Conservation (phyloP, 306 rosid genomes). For the Vigna angularis region DNA sequence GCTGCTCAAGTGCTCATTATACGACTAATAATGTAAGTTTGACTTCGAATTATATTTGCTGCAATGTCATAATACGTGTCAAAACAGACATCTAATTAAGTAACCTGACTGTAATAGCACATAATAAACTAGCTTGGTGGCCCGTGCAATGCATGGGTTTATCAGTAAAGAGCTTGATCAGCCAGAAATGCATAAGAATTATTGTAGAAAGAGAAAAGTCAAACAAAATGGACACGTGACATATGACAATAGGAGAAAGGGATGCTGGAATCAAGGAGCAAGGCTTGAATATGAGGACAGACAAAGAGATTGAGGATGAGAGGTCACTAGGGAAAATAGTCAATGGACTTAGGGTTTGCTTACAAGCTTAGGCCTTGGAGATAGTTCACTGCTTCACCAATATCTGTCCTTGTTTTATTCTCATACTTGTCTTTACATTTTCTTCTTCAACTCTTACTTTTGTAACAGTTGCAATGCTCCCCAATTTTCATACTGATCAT, state of each 20-base stretch:
- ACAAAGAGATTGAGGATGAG: neutral
- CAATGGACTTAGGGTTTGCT: neutral
- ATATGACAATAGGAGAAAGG: neutral
- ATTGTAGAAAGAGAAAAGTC: neutral
- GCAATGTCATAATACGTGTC: neutral
- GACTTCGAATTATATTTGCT: neutral
- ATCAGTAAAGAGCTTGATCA: slow-evolving; percentile 31
- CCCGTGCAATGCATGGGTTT: too few relatives aligned
- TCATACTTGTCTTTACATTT: slow-evolving; percentile 15
- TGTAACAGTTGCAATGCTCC: slow-evolving; percentile 7
- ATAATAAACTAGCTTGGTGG: neutral
- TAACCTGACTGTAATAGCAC: neutral
- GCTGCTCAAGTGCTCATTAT: neutral
- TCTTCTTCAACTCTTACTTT: slow-evolving; percentile 22
- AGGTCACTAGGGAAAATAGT: neutral
- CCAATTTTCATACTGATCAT: neutral
- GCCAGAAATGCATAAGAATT: neutral
- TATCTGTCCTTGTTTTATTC: neutral
- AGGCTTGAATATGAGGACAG: slow-evolving; percentile 18
- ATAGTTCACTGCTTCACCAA: slow-evolving; percentile 9
- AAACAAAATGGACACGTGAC: neutral
- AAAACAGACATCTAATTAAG: slow-evolving; percentile 16
- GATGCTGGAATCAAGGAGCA: neutral
- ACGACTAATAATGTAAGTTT: slow-evolving; percentile 1
- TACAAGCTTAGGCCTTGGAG: slow-evolving; percentile 8